A percentile compares a stretch with the other conserved stretches of the same genome.
These are phyloP conservation scores for Gonium pectorale DNA, from an alignment of 139 green algal species.

Conservation along the genomic window DNA sequence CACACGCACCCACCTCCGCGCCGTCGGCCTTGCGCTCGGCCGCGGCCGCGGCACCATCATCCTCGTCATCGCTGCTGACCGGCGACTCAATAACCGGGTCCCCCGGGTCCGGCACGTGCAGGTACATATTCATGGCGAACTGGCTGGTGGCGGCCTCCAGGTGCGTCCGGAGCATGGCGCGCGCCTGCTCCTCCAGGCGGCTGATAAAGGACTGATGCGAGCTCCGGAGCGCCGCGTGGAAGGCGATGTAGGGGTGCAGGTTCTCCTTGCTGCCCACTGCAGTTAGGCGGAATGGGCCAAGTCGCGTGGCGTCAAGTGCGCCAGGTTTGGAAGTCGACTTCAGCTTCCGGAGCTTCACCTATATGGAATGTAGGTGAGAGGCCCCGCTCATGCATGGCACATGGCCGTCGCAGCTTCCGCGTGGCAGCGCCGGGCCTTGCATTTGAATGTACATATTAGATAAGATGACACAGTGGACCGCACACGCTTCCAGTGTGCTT, in stretches of 20 bases:
- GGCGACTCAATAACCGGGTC: background rate
- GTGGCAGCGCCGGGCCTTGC: no score
- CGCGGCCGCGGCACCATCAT: constrained; percentile 18
- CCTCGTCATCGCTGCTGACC: constrained; percentile 30
- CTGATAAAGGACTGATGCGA: constrained; percentile 79
- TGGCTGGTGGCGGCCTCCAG: constrained; percentile 81
- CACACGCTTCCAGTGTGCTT: background rate
- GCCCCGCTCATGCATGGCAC: background rate
- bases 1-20: constrained; percentile 21
- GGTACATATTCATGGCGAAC: constrained; percentile 72
- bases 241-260: constrained; percentile 81
- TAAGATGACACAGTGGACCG: no score
- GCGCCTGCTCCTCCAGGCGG: constrained; percentile 74
- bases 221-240: constrained; percentile 79
- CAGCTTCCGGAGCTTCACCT: no score
- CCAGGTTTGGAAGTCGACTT: no score
- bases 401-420: background rate
- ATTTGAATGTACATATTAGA: no score
- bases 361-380: background rate
- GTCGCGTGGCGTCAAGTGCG: background rate
- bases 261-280: constrained; percentile 65
- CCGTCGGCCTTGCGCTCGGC: background rate
- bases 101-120: constrained; percentile 5
- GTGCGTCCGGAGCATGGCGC: constrained; percentile 79
- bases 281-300: background rate